phyloP scores from a whole-genome alignment of 1,284 basidiomycete genomes.

The Xanthoconium separans region DNA sequence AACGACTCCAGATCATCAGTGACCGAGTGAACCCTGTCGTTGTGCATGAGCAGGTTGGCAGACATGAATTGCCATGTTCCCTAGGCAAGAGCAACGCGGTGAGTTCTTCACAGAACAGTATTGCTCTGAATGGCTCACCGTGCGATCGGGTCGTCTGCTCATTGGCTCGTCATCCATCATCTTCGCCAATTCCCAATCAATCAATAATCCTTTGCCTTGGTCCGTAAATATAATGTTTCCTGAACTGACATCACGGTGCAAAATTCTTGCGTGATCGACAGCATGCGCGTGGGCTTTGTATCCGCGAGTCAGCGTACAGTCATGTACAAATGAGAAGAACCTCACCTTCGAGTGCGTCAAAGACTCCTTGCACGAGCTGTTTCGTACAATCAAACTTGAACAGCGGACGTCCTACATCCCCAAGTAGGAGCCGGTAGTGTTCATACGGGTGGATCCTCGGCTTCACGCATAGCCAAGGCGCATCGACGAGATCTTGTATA shows the following conservation, averaged over 20 bases:
- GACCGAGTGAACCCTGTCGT: background rate
- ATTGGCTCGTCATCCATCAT: too few relatives aligned
- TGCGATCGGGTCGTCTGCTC: background rate
- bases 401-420: background rate
- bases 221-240: conserved; percentile 1
- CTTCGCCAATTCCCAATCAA: conserved; percentile 6
- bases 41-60: background rate
- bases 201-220: background rate
- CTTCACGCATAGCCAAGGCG: background rate
- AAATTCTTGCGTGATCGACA: background rate
- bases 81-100: background rate
- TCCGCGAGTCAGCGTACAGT: too few relatives aligned
- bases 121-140: too few relatives aligned
- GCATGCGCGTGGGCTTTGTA: conserved; percentile 1
- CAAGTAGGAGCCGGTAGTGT: conserved; percentile 2
- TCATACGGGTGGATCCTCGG: background rate
- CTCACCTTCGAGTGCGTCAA: background rate
- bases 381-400: background rate
- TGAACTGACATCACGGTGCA: background rate
- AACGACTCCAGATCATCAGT: background rate
- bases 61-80: background rate
- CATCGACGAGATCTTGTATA: background rate
- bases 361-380: background rate
- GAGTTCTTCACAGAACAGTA: too few relatives aligned
- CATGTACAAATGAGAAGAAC: too few relatives aligned